Conservation (phyloP, 495 filamentous ascomycete genomes). For the Hypoxylon fuscum region DNA sequence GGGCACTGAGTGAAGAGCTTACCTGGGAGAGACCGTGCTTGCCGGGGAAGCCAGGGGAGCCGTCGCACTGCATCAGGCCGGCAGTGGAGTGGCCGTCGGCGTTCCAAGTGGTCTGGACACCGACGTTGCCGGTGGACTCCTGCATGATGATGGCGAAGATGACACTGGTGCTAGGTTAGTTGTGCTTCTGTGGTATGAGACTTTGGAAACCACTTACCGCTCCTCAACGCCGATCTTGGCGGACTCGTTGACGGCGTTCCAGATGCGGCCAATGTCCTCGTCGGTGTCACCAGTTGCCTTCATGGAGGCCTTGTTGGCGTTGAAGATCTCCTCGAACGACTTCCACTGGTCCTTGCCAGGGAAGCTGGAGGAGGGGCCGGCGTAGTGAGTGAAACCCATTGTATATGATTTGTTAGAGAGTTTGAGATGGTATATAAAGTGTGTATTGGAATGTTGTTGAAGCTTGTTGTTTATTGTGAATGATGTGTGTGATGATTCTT, state of each 20-base stretch:
- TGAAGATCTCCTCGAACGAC: constrained; percentile 51
- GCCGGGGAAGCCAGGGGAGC: constrained; percentile 42
- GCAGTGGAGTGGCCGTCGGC: constrained; percentile 45
- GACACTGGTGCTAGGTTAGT: constrained; percentile 28
- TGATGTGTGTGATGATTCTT: constrained; percentile 20
- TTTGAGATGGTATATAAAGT: constrained; percentile 3
- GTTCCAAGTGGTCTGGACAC: constrained; percentile 48
- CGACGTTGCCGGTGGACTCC: constrained; percentile 53
- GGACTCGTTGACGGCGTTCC: constrained; percentile 41
- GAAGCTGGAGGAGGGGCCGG: constrained; percentile 48
- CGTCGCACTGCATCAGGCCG: constrained; percentile 51
- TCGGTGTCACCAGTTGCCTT: constrained; percentile 43
- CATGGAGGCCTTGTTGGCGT: constrained; percentile 48
- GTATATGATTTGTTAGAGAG: constrained; percentile 8
- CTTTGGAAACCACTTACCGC: constrained; percentile 33
- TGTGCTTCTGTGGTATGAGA: not conserved
- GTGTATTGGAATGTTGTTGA: constrained; percentile 5
- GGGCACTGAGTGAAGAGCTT: too few relatives aligned
- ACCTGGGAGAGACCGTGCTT: constrained; percentile 50
- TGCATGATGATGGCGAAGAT: constrained; percentile 58
- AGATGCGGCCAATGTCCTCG: constrained; percentile 49
- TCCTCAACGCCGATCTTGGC: constrained; percentile 52
- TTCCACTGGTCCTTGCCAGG: constrained; percentile 47
- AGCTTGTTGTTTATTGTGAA: constrained; percentile 15
- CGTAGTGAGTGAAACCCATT: constrained; percentile 44